Evolutionary conservation across 257 asterid species (phyloP).

Genomic region (Haberlea rhodopensis): DNA sequence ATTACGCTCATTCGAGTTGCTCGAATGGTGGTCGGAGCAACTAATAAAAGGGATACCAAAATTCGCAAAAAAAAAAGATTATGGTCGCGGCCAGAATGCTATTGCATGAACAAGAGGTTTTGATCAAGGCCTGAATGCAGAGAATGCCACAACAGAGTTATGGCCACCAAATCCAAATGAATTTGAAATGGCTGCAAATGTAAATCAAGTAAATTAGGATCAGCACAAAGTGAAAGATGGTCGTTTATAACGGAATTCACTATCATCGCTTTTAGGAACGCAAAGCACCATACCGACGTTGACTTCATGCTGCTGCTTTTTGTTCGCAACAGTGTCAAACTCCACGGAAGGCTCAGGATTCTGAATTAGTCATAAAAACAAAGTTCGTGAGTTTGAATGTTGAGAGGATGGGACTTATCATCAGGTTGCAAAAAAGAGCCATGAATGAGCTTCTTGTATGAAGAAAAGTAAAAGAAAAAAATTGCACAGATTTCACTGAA

Average conservation of each 20-base stretch:
- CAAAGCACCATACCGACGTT: not conserved
- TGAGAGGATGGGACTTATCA: not conserved
- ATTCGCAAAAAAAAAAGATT: too few species aligned
- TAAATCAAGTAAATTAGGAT: not conserved
- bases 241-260: not conserved
- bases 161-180: conserved; percentile 50
- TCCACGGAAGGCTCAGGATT: conserved; percentile 85
- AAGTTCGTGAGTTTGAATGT: conserved; percentile 2
- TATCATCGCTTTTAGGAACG: conserved; percentile 19
- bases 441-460: conserved; percentile 8
- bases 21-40: not conserved
- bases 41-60: too few species aligned
- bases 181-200: conserved; percentile 30
- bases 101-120: not conserved
- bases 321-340: conserved; percentile 81
- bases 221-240: not conserved
- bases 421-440: not conserved
- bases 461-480: not conserved
- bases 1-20: not conserved
- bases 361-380: conserved; percentile 38
- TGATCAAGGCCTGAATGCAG: conserved; percentile 35
- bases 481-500: not conserved
- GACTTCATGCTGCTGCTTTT: conserved; percentile 79
- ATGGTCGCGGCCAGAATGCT: not conserved
- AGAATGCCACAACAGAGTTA: conserved; percentile 38